phyloP scores from a whole-genome alignment of 2,329 filamentous ascomycete species.

The Phaeosphaeriaceae sp. region DNA sequence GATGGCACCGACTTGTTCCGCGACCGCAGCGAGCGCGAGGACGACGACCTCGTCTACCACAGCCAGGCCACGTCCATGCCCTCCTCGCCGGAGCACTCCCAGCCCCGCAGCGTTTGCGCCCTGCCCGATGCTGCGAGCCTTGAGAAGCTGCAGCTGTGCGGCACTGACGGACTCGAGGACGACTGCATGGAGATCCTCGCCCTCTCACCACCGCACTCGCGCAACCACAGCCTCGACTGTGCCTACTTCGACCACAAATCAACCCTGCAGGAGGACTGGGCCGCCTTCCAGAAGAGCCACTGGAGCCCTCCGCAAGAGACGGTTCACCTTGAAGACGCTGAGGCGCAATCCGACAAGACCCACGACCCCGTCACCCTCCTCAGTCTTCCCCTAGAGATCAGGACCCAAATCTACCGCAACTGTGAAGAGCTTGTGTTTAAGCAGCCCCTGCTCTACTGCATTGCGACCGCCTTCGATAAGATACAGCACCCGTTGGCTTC shows the following conservation, averaged over 20 bases:
- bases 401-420: slow-evolving; percentile 47
- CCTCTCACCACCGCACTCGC: slow-evolving; percentile 32
- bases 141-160: slow-evolving; percentile 26
- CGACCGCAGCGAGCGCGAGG: slow-evolving; percentile 23
- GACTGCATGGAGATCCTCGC: slow-evolving; percentile 40
- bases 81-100: slow-evolving; percentile 29
- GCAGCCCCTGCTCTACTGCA: slow-evolving; percentile 51
- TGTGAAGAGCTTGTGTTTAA: slow-evolving; percentile 45
- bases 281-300: slow-evolving; percentile 20
- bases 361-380: slow-evolving; percentile 36
- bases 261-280: slow-evolving; percentile 30
- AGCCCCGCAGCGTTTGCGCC: slow-evolving; percentile 20
- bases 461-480: slow-evolving; percentile 45
- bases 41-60: slow-evolving; percentile 23
- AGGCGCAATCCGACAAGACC: slow-evolving; percentile 9
- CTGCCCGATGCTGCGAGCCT: slow-evolving; percentile 31
- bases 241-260: slow-evolving; percentile 17
- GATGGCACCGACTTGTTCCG: slow-evolving; percentile 25
- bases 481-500: slow-evolving; percentile 49
- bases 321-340: slow-evolving; percentile 15
- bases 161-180: slow-evolving; percentile 22
- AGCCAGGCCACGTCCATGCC: slow-evolving; percentile 29
- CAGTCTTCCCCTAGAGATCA: slow-evolving; percentile 47
- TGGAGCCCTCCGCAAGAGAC: slow-evolving; percentile 18
- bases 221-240: slow-evolving; percentile 31